Conservation (phyloP, 306 rosid genomes). For the Lathyrus oleraceus region DNA sequence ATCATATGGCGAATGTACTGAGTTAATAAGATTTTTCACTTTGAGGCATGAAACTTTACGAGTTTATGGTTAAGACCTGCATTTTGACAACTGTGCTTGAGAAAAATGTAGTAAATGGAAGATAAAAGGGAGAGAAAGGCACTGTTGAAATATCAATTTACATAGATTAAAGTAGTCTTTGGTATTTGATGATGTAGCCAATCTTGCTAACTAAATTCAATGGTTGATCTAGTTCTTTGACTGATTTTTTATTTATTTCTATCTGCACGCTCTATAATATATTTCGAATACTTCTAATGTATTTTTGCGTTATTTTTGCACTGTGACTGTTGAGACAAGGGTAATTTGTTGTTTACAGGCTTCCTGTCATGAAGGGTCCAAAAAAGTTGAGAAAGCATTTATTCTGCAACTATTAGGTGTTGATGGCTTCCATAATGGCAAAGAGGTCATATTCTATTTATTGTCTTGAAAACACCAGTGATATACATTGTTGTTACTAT, state of each 20-base stretch:
- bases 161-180: neutral
- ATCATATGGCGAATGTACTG: neutral
- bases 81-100: neutral
- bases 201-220: neutral
- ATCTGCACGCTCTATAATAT: neutral
- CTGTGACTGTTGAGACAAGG: constrained; percentile 29
- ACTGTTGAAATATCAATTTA: constrained; percentile 2
- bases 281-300: constrained; percentile 2
- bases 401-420: constrained; percentile 67
- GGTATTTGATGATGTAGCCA: constrained; percentile 21
- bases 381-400: constrained; percentile 81
- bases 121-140: constrained; percentile 11
- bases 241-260: neutral
- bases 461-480: constrained; percentile 4
- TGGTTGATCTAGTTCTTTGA: constrained; percentile 3
- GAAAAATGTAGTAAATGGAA: constrained; percentile 18
- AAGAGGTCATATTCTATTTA: constrained; percentile 66
- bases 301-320: neutral
- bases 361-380: constrained; percentile 71
- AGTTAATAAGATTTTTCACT: neutral
- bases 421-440: constrained; percentile 56
- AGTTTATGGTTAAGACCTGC: neutral
- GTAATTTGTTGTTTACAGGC: constrained; percentile 54
- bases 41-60: neutral
- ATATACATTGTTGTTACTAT: constrained; percentile 2